phyloP scores from a whole-genome alignment of 2,329 filamentous ascomycete species.

The Madurella fahalii region DNA sequence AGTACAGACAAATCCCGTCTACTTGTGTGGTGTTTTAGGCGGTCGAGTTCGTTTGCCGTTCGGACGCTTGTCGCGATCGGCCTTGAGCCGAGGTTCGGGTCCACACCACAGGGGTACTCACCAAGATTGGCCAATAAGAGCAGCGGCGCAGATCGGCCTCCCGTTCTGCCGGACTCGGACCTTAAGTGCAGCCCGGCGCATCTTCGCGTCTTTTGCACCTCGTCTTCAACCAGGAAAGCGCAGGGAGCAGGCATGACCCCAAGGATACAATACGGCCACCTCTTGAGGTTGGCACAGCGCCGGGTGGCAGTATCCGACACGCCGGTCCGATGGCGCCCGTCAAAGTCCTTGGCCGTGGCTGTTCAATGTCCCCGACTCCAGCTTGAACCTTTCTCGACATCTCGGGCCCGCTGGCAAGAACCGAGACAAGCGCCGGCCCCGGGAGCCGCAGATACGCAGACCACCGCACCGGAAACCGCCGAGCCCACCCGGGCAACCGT shows the following conservation, averaged over 20 bases:
- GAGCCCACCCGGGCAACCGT: neutral
- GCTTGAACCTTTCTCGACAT: constrained; percentile 15
- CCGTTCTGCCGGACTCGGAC: neutral
- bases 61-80: too few species aligned
- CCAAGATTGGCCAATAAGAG: constrained; percentile 5
- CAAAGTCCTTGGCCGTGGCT: neutral
- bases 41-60: too few species aligned
- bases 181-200: neutral
- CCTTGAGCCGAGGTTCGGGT: too few species aligned
- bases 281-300: constrained; percentile 8
- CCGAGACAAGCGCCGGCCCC: constrained; percentile 8
- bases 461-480: neutral
- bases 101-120: too few species aligned
- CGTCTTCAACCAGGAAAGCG: too few species aligned
- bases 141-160: neutral
- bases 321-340: neutral
- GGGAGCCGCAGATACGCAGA: neutral
- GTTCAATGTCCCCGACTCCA: neutral
- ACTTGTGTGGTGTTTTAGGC: too few species aligned
- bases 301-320: neutral
- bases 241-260: constrained; percentile 9
- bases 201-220: neutral
- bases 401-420: constrained; percentile 5
- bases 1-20: too few species aligned
- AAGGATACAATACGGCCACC: constrained; percentile 14